Evolutionary conservation across 306 rosid species (phyloP).

Genomic region (Castanea crenata): DNA sequence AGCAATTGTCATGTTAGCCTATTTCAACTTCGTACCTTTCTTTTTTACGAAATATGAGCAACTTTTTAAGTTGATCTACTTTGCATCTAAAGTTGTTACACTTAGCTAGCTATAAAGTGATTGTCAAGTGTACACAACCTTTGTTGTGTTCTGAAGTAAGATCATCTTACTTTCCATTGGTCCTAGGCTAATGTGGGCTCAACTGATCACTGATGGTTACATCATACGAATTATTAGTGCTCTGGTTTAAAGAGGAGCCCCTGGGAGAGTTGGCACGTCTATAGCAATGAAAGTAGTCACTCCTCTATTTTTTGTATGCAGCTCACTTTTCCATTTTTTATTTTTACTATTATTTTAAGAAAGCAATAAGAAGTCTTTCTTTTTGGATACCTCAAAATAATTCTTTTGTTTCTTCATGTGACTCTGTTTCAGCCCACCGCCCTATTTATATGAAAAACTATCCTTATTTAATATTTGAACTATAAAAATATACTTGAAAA

Average conservation of each 20-base stretch:
- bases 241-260: too few species aligned
- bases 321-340: not conserved
- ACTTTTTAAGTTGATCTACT: not conserved
- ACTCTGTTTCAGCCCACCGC: not conserved
- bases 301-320: not conserved
- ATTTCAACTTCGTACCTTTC: too few species aligned
- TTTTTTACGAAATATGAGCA: too few species aligned
- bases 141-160: not conserved
- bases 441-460: not conserved
- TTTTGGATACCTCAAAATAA: not conserved
- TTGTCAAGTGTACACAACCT: not conserved
- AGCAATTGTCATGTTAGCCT: constrained; percentile 31
- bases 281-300: too few species aligned
- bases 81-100: not conserved
- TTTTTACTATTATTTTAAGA: not conserved
- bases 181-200: not conserved
- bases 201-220: not conserved
- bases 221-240: too few species aligned
- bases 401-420: not conserved
- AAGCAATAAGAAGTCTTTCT: not conserved
- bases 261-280: too few species aligned
- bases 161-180: not conserved
- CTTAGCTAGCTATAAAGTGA: not conserved
- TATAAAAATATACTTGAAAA: not conserved
- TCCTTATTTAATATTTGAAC: too few species aligned